Evolutionary conservation across 2,329 filamentous ascomycete genomes (phyloP).

Genomic region (Pyrenophora teres): DNA sequence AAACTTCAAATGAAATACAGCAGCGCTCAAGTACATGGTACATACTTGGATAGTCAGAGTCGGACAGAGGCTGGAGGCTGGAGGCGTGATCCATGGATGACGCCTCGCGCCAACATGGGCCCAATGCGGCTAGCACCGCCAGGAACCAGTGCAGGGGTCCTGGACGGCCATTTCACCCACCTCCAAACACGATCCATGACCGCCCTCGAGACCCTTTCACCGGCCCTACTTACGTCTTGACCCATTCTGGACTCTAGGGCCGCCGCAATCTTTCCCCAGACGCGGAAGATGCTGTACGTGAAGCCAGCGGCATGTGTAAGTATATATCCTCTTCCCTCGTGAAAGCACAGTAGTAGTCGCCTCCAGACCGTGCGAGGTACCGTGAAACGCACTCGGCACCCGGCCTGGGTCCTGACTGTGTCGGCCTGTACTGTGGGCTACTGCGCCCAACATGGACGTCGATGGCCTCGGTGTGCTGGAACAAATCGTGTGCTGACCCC

Average conservation of each 20-base stretch:
- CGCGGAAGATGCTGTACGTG: constrained; percentile 42
- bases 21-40: not conserved
- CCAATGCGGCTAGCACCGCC: constrained; percentile 29
- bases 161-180: constrained; percentile 17
- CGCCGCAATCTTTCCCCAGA: constrained; percentile 21
- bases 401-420: constrained; percentile 19
- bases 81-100: constrained; percentile 20
- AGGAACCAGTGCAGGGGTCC: constrained; percentile 25
- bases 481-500: constrained; percentile 36
- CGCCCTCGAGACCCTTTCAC: constrained; percentile 10
- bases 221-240: constrained; percentile 17
- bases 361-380: constrained; percentile 21
- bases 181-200: constrained; percentile 11
- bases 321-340: constrained; percentile 13
- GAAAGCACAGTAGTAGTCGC: constrained; percentile 3
- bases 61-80: constrained; percentile 23
- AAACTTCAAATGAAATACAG: too few relatives aligned
- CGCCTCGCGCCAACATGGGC: constrained; percentile 16
- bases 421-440: constrained; percentile 23
- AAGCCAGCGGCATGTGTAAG: constrained; percentile 48
- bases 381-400: constrained; percentile 24
- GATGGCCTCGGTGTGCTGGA: constrained; percentile 17
- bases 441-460: constrained; percentile 28
- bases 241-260: constrained; percentile 18
- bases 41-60: not conserved